Percentiles rank a stretch among this genome's conserved stretches.
These are phyloP conservation scores for Mucor lusitanicus DNA, from an alignment of 371 early-diverging fungal genomes.

Conservation along the genomic window DNA sequence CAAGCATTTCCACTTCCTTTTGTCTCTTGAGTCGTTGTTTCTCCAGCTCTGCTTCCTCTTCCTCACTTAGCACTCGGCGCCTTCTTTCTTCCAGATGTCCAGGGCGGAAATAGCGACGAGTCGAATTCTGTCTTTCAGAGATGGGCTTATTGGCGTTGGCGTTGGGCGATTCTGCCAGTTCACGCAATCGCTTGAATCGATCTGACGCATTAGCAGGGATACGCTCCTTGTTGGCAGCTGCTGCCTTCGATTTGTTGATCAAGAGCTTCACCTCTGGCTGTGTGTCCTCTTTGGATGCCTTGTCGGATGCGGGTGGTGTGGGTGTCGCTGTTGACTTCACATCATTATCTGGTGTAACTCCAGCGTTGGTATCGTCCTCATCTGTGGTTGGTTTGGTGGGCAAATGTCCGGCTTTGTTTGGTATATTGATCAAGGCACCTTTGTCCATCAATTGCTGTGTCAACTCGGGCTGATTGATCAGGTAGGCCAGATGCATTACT, in stretches of 20 bases:
- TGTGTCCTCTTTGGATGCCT: neutral
- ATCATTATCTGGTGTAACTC: neutral
- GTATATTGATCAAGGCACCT: constrained; percentile 12
- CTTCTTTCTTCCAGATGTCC: constrained; percentile 37
- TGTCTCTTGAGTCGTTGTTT: constrained; percentile 24
- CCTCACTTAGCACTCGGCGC: constrained; percentile 32
- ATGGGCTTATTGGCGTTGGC: constrained; percentile 5
- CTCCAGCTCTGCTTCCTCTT: constrained; percentile 33
- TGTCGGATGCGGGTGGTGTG: neutral
- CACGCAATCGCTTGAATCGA: constrained; percentile 30
- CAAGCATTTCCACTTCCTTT: constrained; percentile 27
- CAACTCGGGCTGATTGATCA: constrained; percentile 15
- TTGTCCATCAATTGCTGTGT: constrained; percentile 16
- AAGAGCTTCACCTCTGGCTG: constrained; percentile 18
- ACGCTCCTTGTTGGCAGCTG: neutral
- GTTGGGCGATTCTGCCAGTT: constrained; percentile 30
- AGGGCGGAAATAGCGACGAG: constrained; percentile 34
- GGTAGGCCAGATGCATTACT: constrained; percentile 24
- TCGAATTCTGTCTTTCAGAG: constrained; percentile 31
- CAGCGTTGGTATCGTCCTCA: neutral
- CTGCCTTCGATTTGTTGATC: constrained; percentile 10
- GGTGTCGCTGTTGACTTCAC: neutral
- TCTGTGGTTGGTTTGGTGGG: neutral
- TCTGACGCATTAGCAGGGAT: constrained; percentile 17
- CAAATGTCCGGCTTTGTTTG: constrained; percentile 18